Evolutionary conservation across 495 filamentous ascomycete species (phyloP).

Genomic region (Mycothermus thermophilus): DNA sequence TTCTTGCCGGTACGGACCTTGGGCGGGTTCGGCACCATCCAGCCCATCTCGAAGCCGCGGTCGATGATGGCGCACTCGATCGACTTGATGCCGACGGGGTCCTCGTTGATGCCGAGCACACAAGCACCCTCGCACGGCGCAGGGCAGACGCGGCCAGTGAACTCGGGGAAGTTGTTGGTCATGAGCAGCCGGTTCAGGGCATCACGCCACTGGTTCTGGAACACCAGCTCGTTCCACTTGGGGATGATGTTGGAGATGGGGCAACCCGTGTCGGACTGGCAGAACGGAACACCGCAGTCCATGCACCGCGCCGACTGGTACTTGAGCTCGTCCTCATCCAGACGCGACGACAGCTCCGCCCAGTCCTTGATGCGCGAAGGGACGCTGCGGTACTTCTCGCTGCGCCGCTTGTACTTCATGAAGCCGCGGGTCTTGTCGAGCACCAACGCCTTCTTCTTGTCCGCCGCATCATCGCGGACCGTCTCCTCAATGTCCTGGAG

Average conservation of each 20-base stretch:
- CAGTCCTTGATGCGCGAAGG: constrained; percentile 86
- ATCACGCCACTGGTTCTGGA: constrained; percentile 85
- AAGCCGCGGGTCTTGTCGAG: constrained; percentile 97
- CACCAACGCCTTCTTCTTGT: constrained; percentile 91
- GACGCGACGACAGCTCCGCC: constrained; percentile 77
- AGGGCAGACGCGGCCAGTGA: constrained; percentile 96
- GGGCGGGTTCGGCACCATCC: constrained; percentile 86
- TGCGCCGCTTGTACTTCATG: constrained; percentile 94
- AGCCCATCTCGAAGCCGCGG: constrained; percentile 97
- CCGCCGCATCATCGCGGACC: constrained; percentile 66
- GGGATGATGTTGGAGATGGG: constrained; percentile 99
- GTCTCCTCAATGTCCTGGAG: constrained; percentile 94
- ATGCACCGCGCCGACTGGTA: constrained; percentile 98
- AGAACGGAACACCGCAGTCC: constrained; percentile 99
- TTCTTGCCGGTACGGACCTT: constrained; percentile 76
- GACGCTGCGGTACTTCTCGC: constrained; percentile 86
- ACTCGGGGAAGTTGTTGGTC: constrained; percentile 99
- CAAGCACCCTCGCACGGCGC: constrained; percentile 97
- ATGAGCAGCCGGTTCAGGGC: constrained; percentile 89
- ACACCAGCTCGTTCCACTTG: constrained; percentile 95
- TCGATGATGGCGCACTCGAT: constrained; percentile 99
- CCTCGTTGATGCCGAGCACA: constrained; percentile 96
- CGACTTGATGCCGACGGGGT: constrained; percentile 96
- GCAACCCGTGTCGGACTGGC: constrained; percentile 93
- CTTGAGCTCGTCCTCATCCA: constrained; percentile 95